Conservation (phyloP, 2,329 filamentous ascomycete species). For the Thelonectria olida region DNA sequence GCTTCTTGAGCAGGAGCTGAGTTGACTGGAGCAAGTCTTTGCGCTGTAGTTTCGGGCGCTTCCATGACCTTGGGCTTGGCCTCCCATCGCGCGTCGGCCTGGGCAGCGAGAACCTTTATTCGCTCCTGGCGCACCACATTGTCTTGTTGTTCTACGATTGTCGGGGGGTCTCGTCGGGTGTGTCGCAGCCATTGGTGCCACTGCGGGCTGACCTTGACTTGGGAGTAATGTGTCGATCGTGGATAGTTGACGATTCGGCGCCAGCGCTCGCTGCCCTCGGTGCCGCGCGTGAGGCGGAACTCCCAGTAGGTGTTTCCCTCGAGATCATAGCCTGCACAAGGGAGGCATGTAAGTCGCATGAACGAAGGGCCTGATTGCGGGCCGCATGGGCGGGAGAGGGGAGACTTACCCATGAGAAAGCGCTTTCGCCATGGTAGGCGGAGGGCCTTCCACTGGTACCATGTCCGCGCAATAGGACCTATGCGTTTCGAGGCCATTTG, state of each 20-base stretch:
- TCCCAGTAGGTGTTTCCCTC: constrained; percentile 76
- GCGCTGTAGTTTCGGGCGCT: constrained; percentile 37
- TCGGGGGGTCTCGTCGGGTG: constrained; percentile 63
- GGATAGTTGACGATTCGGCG: constrained; percentile 71
- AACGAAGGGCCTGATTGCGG: constrained; percentile 4
- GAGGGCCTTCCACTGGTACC: constrained; percentile 71
- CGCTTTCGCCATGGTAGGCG: constrained; percentile 71
- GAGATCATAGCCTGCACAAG: constrained; percentile 66
- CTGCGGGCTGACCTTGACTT: constrained; percentile 66
- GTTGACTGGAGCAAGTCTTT: constrained; percentile 24
- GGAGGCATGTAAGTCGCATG: constrained; percentile 32
- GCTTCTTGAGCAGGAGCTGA: constrained; percentile 14
- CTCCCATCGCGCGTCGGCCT: constrained; percentile 72
- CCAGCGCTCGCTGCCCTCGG: constrained; percentile 55
- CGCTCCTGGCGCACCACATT: constrained; percentile 63
- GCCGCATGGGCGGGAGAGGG: not conserved
- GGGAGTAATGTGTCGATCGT: constrained; percentile 60
- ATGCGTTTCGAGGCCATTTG: constrained; percentile 50
- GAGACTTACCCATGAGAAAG: constrained; percentile 66
- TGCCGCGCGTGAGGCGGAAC: constrained; percentile 62
- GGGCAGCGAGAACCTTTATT: constrained; percentile 65
- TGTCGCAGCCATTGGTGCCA: constrained; percentile 78
- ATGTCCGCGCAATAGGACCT: constrained; percentile 52
- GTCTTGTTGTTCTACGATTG: constrained; percentile 62
- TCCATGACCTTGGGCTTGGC: constrained; percentile 64